Evolutionary conservation across 306 rosid genomes (phyloP).

Genomic region (Mimosa bimucronata): DNA sequence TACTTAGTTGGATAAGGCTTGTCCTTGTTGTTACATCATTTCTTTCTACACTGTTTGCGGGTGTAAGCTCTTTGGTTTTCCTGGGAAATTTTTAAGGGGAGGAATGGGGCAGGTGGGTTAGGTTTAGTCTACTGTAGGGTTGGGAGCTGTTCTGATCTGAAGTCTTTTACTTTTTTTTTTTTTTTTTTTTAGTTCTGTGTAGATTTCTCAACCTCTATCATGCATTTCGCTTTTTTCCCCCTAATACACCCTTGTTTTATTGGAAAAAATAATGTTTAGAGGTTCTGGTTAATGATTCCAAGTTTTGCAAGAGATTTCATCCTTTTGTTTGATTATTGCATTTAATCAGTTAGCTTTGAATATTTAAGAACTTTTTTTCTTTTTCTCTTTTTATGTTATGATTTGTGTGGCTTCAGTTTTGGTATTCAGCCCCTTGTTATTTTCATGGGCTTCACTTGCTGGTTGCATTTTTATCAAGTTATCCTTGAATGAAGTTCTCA

Average conservation of each 20-base stretch:
- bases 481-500: not conserved
- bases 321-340: not conserved
- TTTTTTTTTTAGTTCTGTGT: not conserved
- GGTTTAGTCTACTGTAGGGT: not conserved
- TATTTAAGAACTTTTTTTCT: too few species aligned
- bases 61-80: not conserved
- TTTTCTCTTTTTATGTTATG: too few species aligned
- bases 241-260: not conserved
- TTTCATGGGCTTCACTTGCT: not conserved
- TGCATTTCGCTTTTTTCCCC: not conserved
- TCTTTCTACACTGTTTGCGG: not conserved
- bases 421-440: not conserved
- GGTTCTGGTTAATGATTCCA: not conserved
- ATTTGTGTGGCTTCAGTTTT: not conserved
- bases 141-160: not conserved
- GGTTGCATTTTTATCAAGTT: not conserved
- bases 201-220: not conserved
- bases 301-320: not conserved
- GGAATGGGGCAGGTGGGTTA: not conserved
- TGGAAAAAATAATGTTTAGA: not conserved
- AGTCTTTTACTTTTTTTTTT: not conserved
- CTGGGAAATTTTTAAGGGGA: not conserved
- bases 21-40: not conserved
- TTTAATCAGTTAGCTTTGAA: not conserved
- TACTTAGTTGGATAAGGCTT: not conserved